These are phyloP conservation scores for Clarireedia paspali DNA, from an alignment of 2,329 filamentous ascomycete species.

Conservation along the genomic window DNA sequence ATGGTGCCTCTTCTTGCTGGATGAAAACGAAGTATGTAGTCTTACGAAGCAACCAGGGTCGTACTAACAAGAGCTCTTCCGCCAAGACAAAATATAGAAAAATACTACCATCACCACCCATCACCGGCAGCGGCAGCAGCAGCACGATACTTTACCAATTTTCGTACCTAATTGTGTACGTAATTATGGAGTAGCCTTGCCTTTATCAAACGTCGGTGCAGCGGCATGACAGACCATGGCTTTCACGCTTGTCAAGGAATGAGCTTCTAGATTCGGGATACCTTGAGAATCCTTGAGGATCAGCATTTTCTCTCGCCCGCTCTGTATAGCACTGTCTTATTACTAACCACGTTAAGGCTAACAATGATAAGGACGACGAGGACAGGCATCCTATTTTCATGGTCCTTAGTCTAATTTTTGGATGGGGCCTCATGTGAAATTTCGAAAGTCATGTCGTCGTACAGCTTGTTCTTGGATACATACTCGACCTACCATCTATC, in stretches of 20 bases:
- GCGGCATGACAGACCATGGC: neutral
- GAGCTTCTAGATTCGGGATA: neutral
- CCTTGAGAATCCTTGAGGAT: constrained; percentile 7
- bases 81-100: too few species aligned
- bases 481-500: neutral
- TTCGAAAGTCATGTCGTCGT: constrained; percentile 3
- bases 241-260: neutral
- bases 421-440: neutral
- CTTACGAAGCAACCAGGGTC: too few species aligned
- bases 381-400: neutral
- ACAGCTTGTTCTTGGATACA: neutral
- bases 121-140: too few species aligned
- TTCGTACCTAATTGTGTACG: neutral
- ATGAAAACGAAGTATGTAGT: too few species aligned
- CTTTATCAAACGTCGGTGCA: neutral
- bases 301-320: constrained; percentile 2
- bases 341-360: neutral
- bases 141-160: neutral
- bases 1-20: neutral
- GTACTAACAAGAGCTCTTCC: too few species aligned
- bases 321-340: neutral
- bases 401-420: too few species aligned
- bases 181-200: neutral
- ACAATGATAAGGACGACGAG: neutral
- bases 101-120: too few species aligned